Base-by-base conservation (phyloP, 2,329 filamentous ascomycete species). In the Aspergillus sp. region DNA sequence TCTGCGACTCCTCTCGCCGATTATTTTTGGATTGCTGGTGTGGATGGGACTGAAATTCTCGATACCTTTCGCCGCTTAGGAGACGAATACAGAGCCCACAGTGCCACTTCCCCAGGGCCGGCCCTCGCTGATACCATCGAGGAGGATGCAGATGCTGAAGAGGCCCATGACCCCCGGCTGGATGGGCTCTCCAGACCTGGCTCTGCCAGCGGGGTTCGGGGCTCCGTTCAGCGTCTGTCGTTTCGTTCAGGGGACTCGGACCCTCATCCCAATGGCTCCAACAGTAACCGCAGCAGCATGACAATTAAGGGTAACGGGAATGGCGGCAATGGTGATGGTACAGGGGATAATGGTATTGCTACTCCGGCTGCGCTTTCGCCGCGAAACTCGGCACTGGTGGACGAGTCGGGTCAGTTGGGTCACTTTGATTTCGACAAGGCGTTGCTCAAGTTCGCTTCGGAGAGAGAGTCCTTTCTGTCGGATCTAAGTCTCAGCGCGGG, bases 401-500 rank as follows among this genome's bases (percentile, higher is more conserved):
- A 72, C 49, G 89, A 95, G 63, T 89, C 88, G 61, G 37, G 37
- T 19, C 17, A 39, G 4, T 39, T 39, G 61, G 37, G 37, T 19
- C 17, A 39, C 10, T 39, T 39, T 39, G 93, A 97, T 67, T 98
- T 98, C 61, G 93, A 97, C 65, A 84, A 87, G 62, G 91, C 93
- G 22, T 77, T 98, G 57, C 74, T 90, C 61, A 97, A 96, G 71
- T 98, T 98, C 67, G 90, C 93, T 41, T 86, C 85, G n/a, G 91
- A 97, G 73, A 80, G 93, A 55, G 93, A 98, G 60, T 86, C 85
- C 51, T 98, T 98, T 61, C 75, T 97, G 45, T 88, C 95, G 54
- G 93, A 98, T 66, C 79, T 97, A 46, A 89, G 85, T 56, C 90
- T 97, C 66, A 88, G 81, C 56, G 89, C 90, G 19, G 90, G 90